These are phyloP conservation scores for Monosporascus ibericus DNA, from an alignment of 2,329 filamentous ascomycete genomes.

Conservation along the genomic window DNA sequence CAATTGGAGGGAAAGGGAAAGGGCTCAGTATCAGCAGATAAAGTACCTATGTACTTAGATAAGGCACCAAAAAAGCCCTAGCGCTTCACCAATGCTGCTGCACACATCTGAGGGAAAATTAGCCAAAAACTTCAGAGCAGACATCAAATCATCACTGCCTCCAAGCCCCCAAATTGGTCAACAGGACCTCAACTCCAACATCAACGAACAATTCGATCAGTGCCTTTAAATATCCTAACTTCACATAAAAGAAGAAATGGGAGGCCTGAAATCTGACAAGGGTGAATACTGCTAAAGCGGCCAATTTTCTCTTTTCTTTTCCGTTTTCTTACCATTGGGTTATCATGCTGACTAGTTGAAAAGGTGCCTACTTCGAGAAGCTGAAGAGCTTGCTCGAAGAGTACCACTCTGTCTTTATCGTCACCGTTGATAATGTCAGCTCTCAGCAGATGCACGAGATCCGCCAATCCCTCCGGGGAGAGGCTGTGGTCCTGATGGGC, in stretches of 20 bases:
- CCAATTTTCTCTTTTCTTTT: not conserved
- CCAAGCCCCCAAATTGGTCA: not conserved
- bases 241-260: constrained; percentile 95
- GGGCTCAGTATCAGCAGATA: not conserved
- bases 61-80: not conserved
- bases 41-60: not conserved
- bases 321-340: not conserved
- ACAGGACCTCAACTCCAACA: not conserved
- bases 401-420: constrained; percentile 97
- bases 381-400: constrained; percentile 94
- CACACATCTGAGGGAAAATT: not conserved
- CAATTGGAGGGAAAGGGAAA: not conserved
- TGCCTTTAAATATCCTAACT: constrained; percentile 99
- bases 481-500: constrained; percentile 97
- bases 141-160: not conserved
- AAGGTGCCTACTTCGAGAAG: constrained; percentile 85
- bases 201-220: constrained; percentile 22
- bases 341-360: constrained; percentile 1
- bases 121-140: not conserved
- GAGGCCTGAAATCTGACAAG: constrained; percentile 94
- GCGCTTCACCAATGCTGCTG: too few relatives aligned
- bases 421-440: constrained; percentile 97
- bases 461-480: constrained; percentile 78
- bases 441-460: constrained; percentile 99
- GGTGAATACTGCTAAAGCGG: constrained; percentile 38